Evolutionary conservation across 352 stramenopile genomes (phyloP).

Genomic region (Pythium phragmitis): DNA sequence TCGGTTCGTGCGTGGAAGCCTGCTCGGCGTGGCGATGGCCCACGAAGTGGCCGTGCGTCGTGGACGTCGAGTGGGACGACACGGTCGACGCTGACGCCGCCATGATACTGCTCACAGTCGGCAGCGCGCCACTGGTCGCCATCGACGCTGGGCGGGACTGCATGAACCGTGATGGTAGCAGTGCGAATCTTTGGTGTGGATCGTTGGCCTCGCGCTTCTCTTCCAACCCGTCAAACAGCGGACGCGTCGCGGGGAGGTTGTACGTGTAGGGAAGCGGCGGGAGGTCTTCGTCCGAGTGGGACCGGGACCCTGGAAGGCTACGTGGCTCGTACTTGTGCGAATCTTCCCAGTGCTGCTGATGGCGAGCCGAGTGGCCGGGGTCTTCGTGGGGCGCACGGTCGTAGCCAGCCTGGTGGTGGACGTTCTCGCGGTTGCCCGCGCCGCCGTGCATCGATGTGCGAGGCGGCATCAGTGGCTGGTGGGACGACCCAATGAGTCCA

Average conservation of each 20-base stretch:
- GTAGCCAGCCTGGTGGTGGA: slow-evolving; percentile 16
- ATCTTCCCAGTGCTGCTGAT: slow-evolving; percentile 3
- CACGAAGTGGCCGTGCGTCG: slow-evolving; percentile 16
- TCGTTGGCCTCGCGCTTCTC: slow-evolving; percentile 21
- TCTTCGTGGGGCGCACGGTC: background rate
- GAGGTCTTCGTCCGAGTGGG: slow-evolving; percentile 19
- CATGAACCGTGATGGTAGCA: slow-evolving; percentile 18
- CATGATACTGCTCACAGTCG: slow-evolving; percentile 15
- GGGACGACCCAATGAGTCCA: slow-evolving; percentile 12
- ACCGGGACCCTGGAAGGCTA: background rate
- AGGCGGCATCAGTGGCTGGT: slow-evolving; percentile 12
- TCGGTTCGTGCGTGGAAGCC: slow-evolving; percentile 13
- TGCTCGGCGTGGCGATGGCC: slow-evolving; percentile 16
- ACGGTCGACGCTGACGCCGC: background rate
- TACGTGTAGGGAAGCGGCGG: slow-evolving; percentile 24
- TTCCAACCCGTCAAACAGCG: slow-evolving; percentile 14
- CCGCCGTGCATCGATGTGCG: background rate
- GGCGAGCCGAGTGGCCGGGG: background rate
- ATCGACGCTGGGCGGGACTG: slow-evolving; percentile 6
- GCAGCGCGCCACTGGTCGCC: slow-evolving; percentile 2
- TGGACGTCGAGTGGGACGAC: background rate
- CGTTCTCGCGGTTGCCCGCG: slow-evolving; percentile 16
- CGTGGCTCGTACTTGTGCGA: slow-evolving; percentile 23
- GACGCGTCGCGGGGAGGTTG: slow-evolving; percentile 1
- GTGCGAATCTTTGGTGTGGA: slow-evolving; percentile 7